phyloP scores from a whole-genome alignment of 2,329 filamentous ascomycete genomes.

The Sclerotinia borealis region DNA sequence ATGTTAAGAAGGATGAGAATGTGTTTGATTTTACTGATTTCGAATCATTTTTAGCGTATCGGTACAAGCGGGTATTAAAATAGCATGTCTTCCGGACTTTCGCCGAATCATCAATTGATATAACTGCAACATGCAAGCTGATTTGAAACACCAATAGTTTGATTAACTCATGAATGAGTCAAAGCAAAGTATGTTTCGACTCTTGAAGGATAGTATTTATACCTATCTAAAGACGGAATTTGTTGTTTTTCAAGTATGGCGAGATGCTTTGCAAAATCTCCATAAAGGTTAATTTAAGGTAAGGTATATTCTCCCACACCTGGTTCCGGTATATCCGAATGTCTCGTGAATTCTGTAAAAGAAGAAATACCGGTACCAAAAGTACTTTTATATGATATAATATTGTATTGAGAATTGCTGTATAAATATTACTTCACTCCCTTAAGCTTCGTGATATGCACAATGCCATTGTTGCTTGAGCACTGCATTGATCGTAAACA shows the following conservation, averaged over 20 bases:
- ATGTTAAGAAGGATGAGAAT: neutral
- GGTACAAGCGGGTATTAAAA: neutral
- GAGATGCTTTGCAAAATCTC: neutral
- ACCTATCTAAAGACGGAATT: no score
- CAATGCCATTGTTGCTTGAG: no score
- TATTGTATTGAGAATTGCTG: neutral
- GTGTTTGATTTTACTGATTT: neutral
- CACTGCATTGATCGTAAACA: neutral
- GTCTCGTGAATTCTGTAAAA: neutral
- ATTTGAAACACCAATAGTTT: neutral
- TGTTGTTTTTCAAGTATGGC: neutral
- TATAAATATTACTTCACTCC: neutral
- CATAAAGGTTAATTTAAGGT: neutral
- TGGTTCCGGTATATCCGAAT: neutral
- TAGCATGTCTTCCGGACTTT: slow-evolving; percentile 1
- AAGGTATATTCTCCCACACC: neutral
- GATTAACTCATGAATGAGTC: neutral
- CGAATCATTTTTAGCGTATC: neutral
- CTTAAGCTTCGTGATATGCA: neutral
- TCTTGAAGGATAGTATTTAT: neutral
- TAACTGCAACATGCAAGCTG: neutral
- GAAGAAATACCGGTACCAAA: no score
- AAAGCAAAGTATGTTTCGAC: neutral
- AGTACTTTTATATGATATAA: no score
- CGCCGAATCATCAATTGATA: neutral